Conservation (phyloP, 805 yeast species). For the Sporopachydermia quercuum region DNA sequence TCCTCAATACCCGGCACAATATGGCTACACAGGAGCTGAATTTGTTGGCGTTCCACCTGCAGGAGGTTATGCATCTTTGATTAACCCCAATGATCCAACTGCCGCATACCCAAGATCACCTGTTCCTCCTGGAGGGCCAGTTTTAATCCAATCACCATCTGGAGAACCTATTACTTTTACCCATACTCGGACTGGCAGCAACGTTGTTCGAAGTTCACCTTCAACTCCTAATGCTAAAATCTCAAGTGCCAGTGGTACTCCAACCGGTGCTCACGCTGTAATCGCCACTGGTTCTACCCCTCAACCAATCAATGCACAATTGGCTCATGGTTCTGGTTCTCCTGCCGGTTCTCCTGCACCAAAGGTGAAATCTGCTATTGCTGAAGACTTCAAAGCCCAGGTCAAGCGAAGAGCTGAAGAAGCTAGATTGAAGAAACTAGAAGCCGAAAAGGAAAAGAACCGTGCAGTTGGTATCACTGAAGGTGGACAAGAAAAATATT, state of each 20-base stretch:
- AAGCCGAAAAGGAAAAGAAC: background rate
- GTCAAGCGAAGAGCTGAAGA: background rate
- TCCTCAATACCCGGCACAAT: background rate
- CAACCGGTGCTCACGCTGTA: background rate
- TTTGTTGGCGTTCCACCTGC: background rate
- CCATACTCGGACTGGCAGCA: background rate
- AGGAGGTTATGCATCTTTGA: background rate
- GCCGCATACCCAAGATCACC: background rate
- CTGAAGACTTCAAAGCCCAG: slow-evolving; percentile 1
- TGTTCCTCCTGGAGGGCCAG: background rate
- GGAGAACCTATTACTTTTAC: background rate
- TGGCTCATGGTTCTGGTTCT: too few species aligned
- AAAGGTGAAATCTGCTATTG: background rate
- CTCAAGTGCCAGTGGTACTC: background rate
- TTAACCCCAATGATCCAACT: background rate
- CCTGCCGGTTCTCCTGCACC: background rate
- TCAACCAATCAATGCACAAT: background rate
- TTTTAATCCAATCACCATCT: background rate
- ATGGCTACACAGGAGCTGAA: background rate
- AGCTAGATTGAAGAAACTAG: background rate
- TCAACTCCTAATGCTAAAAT: too few species aligned
- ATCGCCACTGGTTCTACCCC: background rate
- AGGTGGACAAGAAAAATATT: background rate
- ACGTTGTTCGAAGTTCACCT: background rate
- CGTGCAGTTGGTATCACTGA: background rate